Percentiles rank a stretch among this genome's conserved stretches.
These are phyloP conservation scores for Talaromyces nanjingensis DNA, from an alignment of 495 filamentous ascomycete genomes.

Conservation along the genomic window DNA sequence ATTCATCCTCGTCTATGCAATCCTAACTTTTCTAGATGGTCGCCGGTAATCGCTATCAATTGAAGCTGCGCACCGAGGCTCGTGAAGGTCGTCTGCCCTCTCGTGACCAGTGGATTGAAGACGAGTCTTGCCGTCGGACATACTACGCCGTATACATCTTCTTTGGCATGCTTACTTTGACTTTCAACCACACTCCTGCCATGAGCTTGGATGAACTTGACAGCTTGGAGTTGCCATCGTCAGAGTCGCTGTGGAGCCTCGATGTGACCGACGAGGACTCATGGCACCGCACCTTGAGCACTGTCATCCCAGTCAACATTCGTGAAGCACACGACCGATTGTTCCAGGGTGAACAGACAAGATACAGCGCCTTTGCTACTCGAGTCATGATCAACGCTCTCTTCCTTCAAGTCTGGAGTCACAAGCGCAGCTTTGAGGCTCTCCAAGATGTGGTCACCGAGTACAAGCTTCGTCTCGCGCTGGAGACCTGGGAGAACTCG, in stretches of 20 bases:
- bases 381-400: slow-evolving; percentile 98
- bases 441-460: slow-evolving; percentile 95
- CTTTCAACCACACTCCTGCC: slow-evolving; percentile 95
- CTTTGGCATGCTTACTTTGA: slow-evolving; percentile 91
- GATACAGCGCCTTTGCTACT: slow-evolving; percentile 95
- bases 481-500: slow-evolving; percentile 97
- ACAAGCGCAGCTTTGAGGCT: slow-evolving; percentile 94
- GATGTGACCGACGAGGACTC: slow-evolving; percentile 69
- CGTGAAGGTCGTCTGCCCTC: slow-evolving; percentile 70
- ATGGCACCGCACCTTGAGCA: slow-evolving; percentile 72
- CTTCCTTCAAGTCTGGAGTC: slow-evolving; percentile 97
- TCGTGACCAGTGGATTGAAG: slow-evolving; percentile 91
- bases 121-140: slow-evolving; percentile 91
- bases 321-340: slow-evolving; percentile 90
- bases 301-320: slow-evolving; percentile 71
- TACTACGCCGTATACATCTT: slow-evolving; percentile 99
- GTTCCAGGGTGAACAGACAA: slow-evolving; percentile 84
- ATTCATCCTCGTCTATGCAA: slow-evolving; percentile 2
- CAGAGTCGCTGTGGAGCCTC: slow-evolving; percentile 90
- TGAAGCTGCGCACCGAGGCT: slow-evolving; percentile 84
- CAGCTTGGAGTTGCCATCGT: slow-evolving; percentile 82
- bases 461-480: slow-evolving; percentile 91
- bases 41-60: slow-evolving; percentile 90
- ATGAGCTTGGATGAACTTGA: slow-evolving; percentile 99
- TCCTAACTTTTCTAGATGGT: slow-evolving; percentile 61